Percentiles rank a stretch among this genome's conserved stretches.
Evolutionary conservation across 306 rosid species (phyloP).

Genomic region (Ceratonia siliqua): DNA sequence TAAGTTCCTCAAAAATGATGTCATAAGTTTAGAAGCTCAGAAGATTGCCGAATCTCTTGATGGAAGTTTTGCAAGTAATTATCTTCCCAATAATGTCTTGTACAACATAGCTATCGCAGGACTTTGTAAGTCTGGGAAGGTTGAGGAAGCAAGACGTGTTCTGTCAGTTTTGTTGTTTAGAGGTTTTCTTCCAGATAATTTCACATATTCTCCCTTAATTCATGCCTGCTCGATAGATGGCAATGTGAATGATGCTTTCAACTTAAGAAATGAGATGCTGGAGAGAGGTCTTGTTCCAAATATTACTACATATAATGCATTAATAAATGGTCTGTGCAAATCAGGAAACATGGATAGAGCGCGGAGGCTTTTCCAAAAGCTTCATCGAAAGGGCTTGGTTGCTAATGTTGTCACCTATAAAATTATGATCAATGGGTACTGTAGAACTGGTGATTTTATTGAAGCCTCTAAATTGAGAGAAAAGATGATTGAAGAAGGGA

Average conservation of each 20-base stretch:
- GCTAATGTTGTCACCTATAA: constrained; percentile 76
- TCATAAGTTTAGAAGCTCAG: constrained; percentile 40
- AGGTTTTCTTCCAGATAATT: constrained; percentile 81
- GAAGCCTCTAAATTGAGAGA: constrained; percentile 70
- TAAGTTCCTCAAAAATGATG: constrained; percentile 34
- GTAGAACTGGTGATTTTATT: constrained; percentile 56
- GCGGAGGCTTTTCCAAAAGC: constrained; percentile 66
- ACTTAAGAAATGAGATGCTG: constrained; percentile 74
- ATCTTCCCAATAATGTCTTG: constrained; percentile 54
- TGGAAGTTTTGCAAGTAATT: constrained; percentile 40
- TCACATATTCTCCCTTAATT: constrained; percentile 74
- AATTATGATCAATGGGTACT: constrained; percentile 60
- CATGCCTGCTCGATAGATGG: constrained; percentile 68
- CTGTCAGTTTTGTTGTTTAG: constrained; percentile 52
- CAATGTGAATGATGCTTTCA: constrained; percentile 71
- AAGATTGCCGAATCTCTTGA: constrained; percentile 63
- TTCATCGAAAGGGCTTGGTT: constrained; percentile 64
- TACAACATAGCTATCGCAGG: constrained; percentile 77
- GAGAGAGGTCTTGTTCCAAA: constrained; percentile 67
- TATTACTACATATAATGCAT: constrained; percentile 68
- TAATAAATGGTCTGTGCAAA: constrained; percentile 77
- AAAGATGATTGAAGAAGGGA: constrained; percentile 61
- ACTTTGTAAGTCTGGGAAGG: constrained; percentile 70
- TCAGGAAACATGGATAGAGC: constrained; percentile 78
- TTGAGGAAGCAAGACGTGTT: constrained; percentile 63